A percentile compares a stretch with the other conserved stretches of the same genome.
Evolutionary conservation across 2,329 filamentous ascomycete genomes (phyloP).

Genomic region (Fusarium humuli): DNA sequence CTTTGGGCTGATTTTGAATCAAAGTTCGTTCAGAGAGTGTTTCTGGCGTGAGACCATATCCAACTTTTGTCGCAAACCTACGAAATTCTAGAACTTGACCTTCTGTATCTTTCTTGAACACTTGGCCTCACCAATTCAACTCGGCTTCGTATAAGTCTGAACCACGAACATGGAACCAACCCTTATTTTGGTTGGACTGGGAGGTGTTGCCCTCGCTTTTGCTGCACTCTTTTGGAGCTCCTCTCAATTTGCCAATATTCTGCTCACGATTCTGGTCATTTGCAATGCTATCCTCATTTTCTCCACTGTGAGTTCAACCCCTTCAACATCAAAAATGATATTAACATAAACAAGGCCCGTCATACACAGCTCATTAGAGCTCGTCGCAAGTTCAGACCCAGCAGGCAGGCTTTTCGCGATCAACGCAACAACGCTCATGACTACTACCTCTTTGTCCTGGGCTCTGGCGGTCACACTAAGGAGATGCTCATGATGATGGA

Average conservation of each 20-base stretch:
- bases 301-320: slow-evolving; percentile 44
- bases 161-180: slow-evolving; percentile 5
- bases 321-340: not conserved
- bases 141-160: slow-evolving; percentile 1
- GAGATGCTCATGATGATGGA: slow-evolving; percentile 91
- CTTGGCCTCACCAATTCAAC: slow-evolving; percentile 25
- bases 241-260: slow-evolving; percentile 2
- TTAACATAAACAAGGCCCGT: slow-evolving; percentile 44
- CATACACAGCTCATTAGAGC: slow-evolving; percentile 46
- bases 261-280: slow-evolving; percentile 33
- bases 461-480: slow-evolving; percentile 92
- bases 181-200: slow-evolving; percentile 1
- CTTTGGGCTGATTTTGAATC: not conserved
- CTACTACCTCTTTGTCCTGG: slow-evolving; percentile 83
- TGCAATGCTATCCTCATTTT: slow-evolving; percentile 46
- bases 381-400: slow-evolving; percentile 29
- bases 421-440: slow-evolving; percentile 40
- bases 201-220: not conserved
- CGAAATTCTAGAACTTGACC: not conserved
- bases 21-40: too few relatives aligned
- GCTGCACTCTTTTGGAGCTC: slow-evolving; percentile 1
- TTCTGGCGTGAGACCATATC: not conserved
- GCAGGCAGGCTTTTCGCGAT: slow-evolving; percentile 25
- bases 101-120: slow-evolving; percentile 20
- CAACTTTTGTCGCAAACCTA: not conserved